phyloP scores from a whole-genome alignment of 306 rosid species.

The Inga leiocalycina region DNA sequence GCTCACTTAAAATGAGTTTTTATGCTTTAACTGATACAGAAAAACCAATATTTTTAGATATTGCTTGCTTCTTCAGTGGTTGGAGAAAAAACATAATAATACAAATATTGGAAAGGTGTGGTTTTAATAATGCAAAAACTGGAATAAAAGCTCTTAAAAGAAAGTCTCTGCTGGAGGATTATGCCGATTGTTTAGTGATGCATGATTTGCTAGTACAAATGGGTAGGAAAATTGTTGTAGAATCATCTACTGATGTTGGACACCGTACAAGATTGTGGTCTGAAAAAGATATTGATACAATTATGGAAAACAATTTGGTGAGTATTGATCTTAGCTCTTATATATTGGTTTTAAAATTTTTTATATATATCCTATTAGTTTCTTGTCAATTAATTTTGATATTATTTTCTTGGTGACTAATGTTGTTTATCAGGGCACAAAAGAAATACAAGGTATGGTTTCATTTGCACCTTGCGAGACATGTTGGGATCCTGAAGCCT shows the following conservation, averaged over 20 bases:
- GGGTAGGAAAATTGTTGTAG: neutral
- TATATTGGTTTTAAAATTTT: no score
- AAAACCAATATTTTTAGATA: neutral
- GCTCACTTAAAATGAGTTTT: neutral
- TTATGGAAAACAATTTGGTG: neutral
- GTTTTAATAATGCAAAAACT: neutral
- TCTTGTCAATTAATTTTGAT: neutral
- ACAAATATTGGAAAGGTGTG: neutral
- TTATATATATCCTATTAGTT: no score
- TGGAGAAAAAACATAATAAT: no score
- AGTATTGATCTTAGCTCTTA: neutral
- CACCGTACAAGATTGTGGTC: neutral
- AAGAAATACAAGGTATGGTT: neutral
- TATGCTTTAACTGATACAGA: neutral
- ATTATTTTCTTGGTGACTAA: neutral
- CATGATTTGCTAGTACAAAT: slow-evolving; percentile 35
- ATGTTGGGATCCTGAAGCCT: neutral
- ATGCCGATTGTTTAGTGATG: neutral
- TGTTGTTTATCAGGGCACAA: neutral
- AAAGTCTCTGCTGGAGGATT: neutral
- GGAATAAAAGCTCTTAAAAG: neutral
- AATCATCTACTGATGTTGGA: neutral
- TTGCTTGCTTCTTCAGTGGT: neutral
- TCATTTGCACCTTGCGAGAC: neutral
- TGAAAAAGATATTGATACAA: neutral